Evolutionary conservation across 1,139 yeast species (phyloP).

Genomic region (Magnusiomyces paraingens): DNA sequence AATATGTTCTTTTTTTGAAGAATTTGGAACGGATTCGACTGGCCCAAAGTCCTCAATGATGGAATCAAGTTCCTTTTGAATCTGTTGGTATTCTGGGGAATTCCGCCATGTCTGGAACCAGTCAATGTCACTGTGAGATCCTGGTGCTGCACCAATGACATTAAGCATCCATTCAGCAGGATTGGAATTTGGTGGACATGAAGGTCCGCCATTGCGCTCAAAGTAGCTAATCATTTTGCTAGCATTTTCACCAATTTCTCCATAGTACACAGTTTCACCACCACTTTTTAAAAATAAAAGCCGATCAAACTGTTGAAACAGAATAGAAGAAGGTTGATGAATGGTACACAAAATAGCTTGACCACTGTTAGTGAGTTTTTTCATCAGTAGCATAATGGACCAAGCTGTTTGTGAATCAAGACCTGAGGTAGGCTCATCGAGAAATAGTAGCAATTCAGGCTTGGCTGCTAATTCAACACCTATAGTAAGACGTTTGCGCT

Average conservation of each 20-base stretch:
- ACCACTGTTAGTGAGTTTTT: slow-evolving; percentile 62
- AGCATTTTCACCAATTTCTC: slow-evolving; percentile 61
- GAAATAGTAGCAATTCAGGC: slow-evolving; percentile 64
- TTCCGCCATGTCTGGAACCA: slow-evolving; percentile 55
- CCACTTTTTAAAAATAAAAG: slow-evolving; percentile 59
- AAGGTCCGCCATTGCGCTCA: slow-evolving; percentile 56
- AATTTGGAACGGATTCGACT: background rate
- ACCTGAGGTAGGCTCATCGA: slow-evolving; percentile 87
- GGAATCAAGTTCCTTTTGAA: slow-evolving; percentile 37
- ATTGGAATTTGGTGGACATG: slow-evolving; percentile 55
- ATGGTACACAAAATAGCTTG: slow-evolving; percentile 72
- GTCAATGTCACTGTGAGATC: slow-evolving; percentile 53
- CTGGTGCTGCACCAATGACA: slow-evolving; percentile 69
- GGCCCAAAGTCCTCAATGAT: background rate
- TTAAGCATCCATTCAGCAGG: slow-evolving; percentile 75
- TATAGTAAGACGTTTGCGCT: slow-evolving; percentile 69
- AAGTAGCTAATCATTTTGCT: slow-evolving; percentile 53
- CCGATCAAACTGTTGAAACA: slow-evolving; percentile 66
- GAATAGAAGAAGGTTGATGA: slow-evolving; percentile 68
- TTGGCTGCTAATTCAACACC: slow-evolving; percentile 80
- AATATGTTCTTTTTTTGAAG: slow-evolving; percentile 18
- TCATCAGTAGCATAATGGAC: slow-evolving; percentile 65
- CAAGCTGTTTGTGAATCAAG: slow-evolving; percentile 85
- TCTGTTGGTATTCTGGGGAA: slow-evolving; percentile 44
- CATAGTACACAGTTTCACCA: slow-evolving; percentile 72